Evolutionary conservation across 2,329 filamentous ascomycete genomes (phyloP), one percentile per base, ranked within the genome.

Genomic region (Ophiostoma ips): DNA sequence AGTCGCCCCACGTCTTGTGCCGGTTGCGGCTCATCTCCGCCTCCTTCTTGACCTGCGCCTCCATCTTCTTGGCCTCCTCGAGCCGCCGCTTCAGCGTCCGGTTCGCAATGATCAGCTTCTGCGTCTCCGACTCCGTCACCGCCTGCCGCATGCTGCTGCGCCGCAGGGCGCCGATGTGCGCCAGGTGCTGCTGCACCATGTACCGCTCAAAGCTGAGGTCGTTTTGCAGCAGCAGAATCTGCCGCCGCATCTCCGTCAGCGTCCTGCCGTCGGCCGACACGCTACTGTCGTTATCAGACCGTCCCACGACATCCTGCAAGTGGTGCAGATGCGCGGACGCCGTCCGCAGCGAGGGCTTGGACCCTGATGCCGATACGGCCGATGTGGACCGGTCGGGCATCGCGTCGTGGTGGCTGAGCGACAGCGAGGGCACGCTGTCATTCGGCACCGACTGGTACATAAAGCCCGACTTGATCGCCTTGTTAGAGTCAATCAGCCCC

Each of bases 201-300:
- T 87, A 90, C 24, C 84, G 75, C 62, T 92, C 87, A 59, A 90
- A 92, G 56, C 84, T 85, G 40, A 92, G 70, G 58, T 92, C 85
- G 54, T 89, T 92, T 41, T 83, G 79, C 11, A 92, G 65, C 2
- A 89, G 67, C 49, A 87, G 75, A n/a, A 87, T 76, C 58, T 88
- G 82, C 38, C 83, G 76, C 56, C 87, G 80, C 3, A 92, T 66
- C 55, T 79, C 76, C 1, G 73, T 67, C 48, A 50, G 6, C 7
- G 28, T 38, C 30, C 15, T 13, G 11, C 31, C 46, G 24, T 45
- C 12, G n/a, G 16, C 15, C 15, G 34, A 16, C 3, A 18, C 24
- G 11, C 30, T 33, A n/a, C 16, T 45, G 24, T 28, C 8, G 24
- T 8, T 28, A 8, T 28, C 24, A 28, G 24, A 8, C 24, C 24